Evolutionary conservation across 2,329 filamentous ascomycete genomes (phyloP).

Genomic region (Stachybotrys chartarum): DNA sequence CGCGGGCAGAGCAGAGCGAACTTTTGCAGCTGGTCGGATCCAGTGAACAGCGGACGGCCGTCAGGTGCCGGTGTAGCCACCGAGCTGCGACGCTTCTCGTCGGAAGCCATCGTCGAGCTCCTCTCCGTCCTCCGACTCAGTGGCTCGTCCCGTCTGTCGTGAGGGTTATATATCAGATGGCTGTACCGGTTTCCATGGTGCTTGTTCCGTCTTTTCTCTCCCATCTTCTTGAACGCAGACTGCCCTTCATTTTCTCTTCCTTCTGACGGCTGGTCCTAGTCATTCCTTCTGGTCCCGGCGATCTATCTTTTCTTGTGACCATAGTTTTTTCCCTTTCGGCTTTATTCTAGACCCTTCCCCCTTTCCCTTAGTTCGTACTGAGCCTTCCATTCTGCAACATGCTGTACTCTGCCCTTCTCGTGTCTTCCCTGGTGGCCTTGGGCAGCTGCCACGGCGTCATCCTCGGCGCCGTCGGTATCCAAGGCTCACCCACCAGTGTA

Average conservation of each 20-base stretch:
- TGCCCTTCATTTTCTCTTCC: not conserved
- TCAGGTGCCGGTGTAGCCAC: not conserved
- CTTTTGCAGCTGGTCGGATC: too few relatives aligned
- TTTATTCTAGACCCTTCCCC: not conserved
- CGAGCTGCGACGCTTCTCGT: not conserved
- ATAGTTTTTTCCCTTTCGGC: not conserved
- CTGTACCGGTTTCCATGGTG: not conserved
- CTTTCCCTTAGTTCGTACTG: not conserved
- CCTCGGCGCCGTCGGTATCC: conserved; percentile 36
- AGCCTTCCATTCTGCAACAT: conserved; percentile 10
- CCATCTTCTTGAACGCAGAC: not conserved
- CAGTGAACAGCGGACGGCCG: too few relatives aligned
- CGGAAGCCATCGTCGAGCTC: not conserved
- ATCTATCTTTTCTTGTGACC: not conserved
- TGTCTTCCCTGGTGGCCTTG: conserved; percentile 10
- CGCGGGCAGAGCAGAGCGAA: too few relatives aligned
- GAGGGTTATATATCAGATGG: not conserved
- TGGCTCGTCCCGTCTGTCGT: not conserved
- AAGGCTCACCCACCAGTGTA: conserved; percentile 37
- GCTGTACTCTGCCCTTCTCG: conserved; percentile 9
- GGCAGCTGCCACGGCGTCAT: conserved; percentile 35
- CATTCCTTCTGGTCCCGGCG: conserved; percentile 1
- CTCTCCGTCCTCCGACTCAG: not conserved
- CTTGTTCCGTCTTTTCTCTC: not conserved
- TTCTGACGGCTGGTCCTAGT: not conserved